Base-by-base conservation (phyloP, 192 early-diverging fungal species). In the Coemansia sp. region DNA sequence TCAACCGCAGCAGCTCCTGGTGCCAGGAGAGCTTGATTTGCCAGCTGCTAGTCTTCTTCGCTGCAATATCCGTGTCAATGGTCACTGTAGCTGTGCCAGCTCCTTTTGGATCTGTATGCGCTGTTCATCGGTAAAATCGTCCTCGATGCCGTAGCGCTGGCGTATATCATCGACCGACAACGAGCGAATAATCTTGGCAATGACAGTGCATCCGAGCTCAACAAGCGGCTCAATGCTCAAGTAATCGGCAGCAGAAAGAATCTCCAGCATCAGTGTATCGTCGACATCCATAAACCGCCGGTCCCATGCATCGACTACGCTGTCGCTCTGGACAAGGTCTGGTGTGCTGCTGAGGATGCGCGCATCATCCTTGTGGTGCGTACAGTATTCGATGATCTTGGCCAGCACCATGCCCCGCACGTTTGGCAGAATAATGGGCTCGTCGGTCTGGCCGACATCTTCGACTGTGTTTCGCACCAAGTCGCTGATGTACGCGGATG, bases 81-180 rank as follows among this genome's bases (percentile, higher is more conserved):
- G 59, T 59, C 79, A 81, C 52, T 83, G 79, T 53, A 74, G 72
- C 74, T 71, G 82, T 57, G 79, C 75, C 71, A 88, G 86, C 68
- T 92, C 90, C 42, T 79, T 83, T 55, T 75, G 69, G 43, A 90
- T 87, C 75, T 95, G 93, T 61, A 88, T 90, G 74, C 95, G 94
- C 77, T 98, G 93, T 63, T 94, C 94, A 5, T 90, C 92, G 10
- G 93, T 92, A 84, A 95, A 95, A 73, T 99, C 95, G 72, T 94
- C 94, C 35, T 79, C 81, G 55, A 98, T 93, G 70, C 95, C 95
- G 75, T 95, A 99, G 45, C 91, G 94, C 65, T 87, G 84, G 39
- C 94, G 86, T 59, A 97, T 96, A 71, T 94, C 86, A 45, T 95
- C 92, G 18, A 92, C 90, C 10, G 86, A 85, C 81, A 95, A 93